Evolutionary conservation across 495 filamentous ascomycete species (phyloP), one percentile per base, ranked within the genome.

Genomic region (Tetracladium setigerum): DNA sequence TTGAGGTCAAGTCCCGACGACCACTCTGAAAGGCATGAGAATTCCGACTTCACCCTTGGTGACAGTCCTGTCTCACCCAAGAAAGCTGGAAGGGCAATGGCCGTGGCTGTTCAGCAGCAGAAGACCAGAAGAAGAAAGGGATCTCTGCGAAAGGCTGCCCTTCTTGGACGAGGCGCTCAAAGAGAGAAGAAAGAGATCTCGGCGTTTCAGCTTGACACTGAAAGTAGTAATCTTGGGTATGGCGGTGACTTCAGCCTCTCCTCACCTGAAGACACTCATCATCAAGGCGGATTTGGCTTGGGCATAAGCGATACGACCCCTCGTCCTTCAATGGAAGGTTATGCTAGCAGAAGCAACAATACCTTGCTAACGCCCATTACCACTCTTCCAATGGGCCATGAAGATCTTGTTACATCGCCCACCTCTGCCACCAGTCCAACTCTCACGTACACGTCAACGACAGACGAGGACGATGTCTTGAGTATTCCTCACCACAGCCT

Each of bases 391-490:
- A 47, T 54, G 48, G 50, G 50, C 15, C 17, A 46, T 14, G 45
- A 57, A 16, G 52, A 61, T 31, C 22, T 45, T 42, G 41, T 53
- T 5, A 55, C 46, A n/a, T 54, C 49, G 22, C 46, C 55, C 30
- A 44, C 52, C 35, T 38, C 52, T 16, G 60, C 69, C 38, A 76
- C 72, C 30, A 81, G 77, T 51, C 78, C 75, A 19, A 67, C 73
- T 38, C 71, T 79, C 39, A 71, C 73, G 33, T 85, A 85, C 53
- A 81, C 79, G 38, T 77, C 75, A 12, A 89, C 83, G 7, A 89
- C 85, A 8, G 85, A 90, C 56, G 87, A 91, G 48, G 87, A 94
- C 41, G 87, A 94, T 39, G 63, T 74, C 8, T 62, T 86, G 9
- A 75, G 76, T 47, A 79, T 84, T 47, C 67, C 73, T 14, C 66